phyloP scores from a whole-genome alignment of 78 protist species.

The Chrysochromulina parva region DNA sequence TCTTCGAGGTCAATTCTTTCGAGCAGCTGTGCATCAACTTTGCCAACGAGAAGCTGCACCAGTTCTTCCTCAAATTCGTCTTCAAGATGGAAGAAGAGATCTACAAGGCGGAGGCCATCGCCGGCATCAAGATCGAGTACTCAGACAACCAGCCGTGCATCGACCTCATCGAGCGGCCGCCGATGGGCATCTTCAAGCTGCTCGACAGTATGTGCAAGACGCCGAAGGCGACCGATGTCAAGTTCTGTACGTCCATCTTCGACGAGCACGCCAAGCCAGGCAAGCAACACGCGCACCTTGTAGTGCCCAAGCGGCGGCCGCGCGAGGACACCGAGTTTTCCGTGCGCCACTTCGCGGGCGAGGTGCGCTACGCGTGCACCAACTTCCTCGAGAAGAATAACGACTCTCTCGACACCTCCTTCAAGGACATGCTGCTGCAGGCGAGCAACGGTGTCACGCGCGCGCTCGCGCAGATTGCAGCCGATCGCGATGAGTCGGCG shows the following conservation, averaged over 20 bases:
- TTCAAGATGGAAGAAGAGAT: slow-evolving; percentile 47
- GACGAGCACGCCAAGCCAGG: too few relatives aligned
- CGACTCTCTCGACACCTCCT: neutral
- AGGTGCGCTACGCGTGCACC: slow-evolving; percentile 66
- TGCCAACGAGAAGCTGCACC: slow-evolving; percentile 87
- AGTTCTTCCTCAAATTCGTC: slow-evolving; percentile 58
- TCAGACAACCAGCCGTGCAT: neutral
- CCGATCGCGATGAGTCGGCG: too few relatives aligned
- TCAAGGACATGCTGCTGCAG: slow-evolving; percentile 63
- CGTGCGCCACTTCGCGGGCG: slow-evolving; percentile 92
- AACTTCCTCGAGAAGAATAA: neutral
- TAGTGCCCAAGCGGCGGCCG: too few relatives aligned
- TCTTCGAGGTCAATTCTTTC: slow-evolving; percentile 36
- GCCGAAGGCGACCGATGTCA: neutral
- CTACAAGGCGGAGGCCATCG: too few relatives aligned
- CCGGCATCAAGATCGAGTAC: too few relatives aligned
- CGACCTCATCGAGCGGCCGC: slow-evolving; percentile 24
- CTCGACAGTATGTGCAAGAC: slow-evolving; percentile 69
- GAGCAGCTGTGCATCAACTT: slow-evolving; percentile 63
- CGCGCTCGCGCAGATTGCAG: neutral
- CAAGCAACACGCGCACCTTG: too few relatives aligned
- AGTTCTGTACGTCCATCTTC: too few relatives aligned
- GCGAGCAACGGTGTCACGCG: slow-evolving; percentile 69
- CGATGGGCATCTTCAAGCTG: slow-evolving; percentile 81
- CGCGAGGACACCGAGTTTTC: neutral